Evolutionary conservation across 129 eudicot species (phyloP).

Genomic region (Daucus carota): DNA sequence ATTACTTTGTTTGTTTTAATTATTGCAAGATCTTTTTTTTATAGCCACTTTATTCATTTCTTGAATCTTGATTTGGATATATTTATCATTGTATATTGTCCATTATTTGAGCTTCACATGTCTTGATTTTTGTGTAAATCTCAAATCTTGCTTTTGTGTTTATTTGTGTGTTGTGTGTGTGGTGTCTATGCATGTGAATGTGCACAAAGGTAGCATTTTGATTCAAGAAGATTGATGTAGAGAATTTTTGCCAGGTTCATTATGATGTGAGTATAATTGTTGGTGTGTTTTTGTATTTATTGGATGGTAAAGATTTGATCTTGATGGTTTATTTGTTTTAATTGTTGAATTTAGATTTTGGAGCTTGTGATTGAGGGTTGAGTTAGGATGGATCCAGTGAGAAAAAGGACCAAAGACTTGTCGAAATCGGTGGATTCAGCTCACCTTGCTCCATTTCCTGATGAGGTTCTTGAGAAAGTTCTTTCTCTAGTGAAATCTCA

Average conservation of each 20-base stretch:
- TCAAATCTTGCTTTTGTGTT: background rate
- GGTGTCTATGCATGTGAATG: background rate
- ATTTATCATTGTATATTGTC: background rate
- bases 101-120: background rate
- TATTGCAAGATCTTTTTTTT: background rate
- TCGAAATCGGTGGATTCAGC: constrained; percentile 12
- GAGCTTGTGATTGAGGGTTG: constrained; percentile 5
- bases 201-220: background rate
- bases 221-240: background rate
- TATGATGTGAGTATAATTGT: background rate
- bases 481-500: constrained; percentile 43
- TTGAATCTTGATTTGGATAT: constrained; percentile 5
- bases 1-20: constrained; percentile 1
- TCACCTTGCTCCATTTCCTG: constrained; percentile 37
- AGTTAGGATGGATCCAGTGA: background rate
- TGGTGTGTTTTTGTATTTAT: background rate
- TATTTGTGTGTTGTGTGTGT: too few relatives aligned
- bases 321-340: background rate
- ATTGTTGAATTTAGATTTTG: background rate
- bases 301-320: background rate
- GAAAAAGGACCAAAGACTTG: background rate
- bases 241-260: background rate
- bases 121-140: background rate
- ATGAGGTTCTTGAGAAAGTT: constrained; percentile 52
- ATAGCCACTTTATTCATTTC: background rate